These are phyloP conservation scores for Rhizopus stolonifer DNA, from an alignment of 371 early-diverging fungal genomes.

Conservation along the genomic window DNA sequence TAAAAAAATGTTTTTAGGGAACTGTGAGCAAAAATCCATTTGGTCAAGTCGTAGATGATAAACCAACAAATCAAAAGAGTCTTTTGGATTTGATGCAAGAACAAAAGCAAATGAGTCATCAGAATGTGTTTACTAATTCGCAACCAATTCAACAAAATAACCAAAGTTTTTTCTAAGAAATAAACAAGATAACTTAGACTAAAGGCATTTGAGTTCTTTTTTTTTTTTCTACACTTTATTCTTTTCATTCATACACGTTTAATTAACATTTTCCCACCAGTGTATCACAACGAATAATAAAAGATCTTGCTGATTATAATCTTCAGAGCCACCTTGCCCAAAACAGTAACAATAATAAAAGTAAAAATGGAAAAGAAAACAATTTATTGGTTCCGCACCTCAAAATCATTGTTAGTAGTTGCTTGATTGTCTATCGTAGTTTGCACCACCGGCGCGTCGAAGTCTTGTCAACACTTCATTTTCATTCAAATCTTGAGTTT, in stretches of 20 bases:
- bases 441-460: constrained; percentile 69
- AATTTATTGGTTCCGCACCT: no score
- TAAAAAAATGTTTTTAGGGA: neutral
- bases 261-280: no score
- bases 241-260: no score
- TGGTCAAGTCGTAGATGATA: constrained; percentile 24
- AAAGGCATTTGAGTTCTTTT: no score
- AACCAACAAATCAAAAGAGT: constrained; percentile 24
- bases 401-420: constrained; percentile 31
- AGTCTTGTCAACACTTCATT: constrained; percentile 55
- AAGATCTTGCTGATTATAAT: no score
- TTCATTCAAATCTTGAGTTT: constrained; percentile 49
- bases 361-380: no score
- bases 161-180: neutral
- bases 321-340: no score
- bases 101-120: constrained; percentile 19
- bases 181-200: no score
- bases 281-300: no score
- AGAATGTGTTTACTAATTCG: neutral
- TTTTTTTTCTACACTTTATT: no score
- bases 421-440: constrained; percentile 64
- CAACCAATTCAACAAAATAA: neutral
- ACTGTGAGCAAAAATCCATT: constrained; percentile 36
- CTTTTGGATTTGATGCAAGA: constrained; percentile 40
- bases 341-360: no score